These are phyloP conservation scores for Botryotinia narcissicola DNA, from an alignment of 2,329 filamentous ascomycete genomes.

Conservation along the genomic window DNA sequence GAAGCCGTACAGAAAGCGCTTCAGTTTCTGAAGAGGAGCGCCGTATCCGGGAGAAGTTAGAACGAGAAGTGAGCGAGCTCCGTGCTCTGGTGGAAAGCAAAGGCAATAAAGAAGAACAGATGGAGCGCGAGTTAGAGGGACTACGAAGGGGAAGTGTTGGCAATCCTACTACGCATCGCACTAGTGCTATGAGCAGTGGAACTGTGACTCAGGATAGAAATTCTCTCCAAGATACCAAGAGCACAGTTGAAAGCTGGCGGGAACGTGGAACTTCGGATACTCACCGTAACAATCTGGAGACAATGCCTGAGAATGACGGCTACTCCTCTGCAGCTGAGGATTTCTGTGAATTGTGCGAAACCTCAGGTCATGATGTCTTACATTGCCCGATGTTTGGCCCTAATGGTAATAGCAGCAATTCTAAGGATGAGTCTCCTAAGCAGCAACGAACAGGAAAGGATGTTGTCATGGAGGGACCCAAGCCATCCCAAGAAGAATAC, in stretches of 20 bases:
- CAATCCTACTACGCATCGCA: slow-evolving; percentile 45
- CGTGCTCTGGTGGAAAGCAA: slow-evolving; percentile 72
- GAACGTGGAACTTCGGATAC: slow-evolving; percentile 43
- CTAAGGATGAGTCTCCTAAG: slow-evolving; percentile 20
- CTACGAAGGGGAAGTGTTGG: slow-evolving; percentile 51
- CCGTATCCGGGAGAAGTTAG: slow-evolving; percentile 64
- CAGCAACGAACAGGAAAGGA: slow-evolving; percentile 40
- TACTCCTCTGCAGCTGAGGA: slow-evolving; percentile 69
- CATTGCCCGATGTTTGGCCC: slow-evolving; percentile 80
- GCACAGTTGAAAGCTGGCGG: slow-evolving; percentile 59
- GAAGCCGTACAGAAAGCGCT: slow-evolving; percentile 30
- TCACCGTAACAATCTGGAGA: slow-evolving; percentile 55
- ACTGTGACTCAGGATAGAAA: slow-evolving; percentile 48
- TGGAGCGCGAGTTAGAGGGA: slow-evolving; percentile 76
- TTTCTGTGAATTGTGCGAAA: slow-evolving; percentile 88
- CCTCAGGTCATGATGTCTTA: slow-evolving; percentile 85
- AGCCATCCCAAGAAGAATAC: slow-evolving; percentile 43
- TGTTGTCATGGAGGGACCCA: slow-evolving; percentile 42
- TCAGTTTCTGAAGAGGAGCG: slow-evolving; percentile 53
- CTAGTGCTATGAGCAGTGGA: slow-evolving; percentile 50
- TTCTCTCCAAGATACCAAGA: slow-evolving; percentile 64
- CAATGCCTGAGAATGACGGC: slow-evolving; percentile 68
- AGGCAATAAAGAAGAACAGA: slow-evolving; percentile 72
- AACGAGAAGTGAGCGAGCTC: slow-evolving; percentile 77
- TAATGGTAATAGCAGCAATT: slow-evolving; percentile 24